Evolutionary conservation across 2,329 filamentous ascomycete species (phyloP).

Genomic region (Pseudogymnoascus sp.): DNA sequence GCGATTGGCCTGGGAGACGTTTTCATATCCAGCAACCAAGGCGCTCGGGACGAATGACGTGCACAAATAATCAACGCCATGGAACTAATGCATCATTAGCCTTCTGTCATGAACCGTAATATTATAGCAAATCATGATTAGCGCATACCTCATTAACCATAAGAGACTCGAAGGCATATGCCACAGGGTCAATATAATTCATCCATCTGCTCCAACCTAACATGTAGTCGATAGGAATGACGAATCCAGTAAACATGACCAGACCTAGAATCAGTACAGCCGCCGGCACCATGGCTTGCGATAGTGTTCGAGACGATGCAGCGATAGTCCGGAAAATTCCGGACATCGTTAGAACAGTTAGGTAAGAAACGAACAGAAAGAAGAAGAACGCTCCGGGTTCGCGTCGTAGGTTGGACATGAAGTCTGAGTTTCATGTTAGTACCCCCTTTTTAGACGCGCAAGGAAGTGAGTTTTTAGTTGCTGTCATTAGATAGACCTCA

Average conservation of each 20-base stretch:
- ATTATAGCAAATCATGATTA: slow-evolving; percentile 3
- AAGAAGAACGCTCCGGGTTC: slow-evolving; percentile 73
- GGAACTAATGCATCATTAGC: slow-evolving; percentile 34
- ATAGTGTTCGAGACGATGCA: slow-evolving; percentile 62
- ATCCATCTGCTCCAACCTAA: slow-evolving; percentile 55
- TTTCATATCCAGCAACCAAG: slow-evolving; percentile 35
- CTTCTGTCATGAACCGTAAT: background rate
- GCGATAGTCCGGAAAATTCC: slow-evolving; percentile 80
- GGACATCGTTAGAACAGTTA: slow-evolving; percentile 46
- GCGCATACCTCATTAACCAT: slow-evolving; percentile 60
- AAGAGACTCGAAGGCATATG: slow-evolving; percentile 60
- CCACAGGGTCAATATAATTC: slow-evolving; percentile 57
- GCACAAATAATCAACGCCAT: slow-evolving; percentile 44
- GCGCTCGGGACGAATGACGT: slow-evolving; percentile 38
- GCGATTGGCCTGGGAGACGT: slow-evolving; percentile 34
- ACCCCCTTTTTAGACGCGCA: slow-evolving; percentile 45
- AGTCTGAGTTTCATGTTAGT: slow-evolving; percentile 29
- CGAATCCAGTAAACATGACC: slow-evolving; percentile 43
- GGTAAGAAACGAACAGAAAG: slow-evolving; percentile 37
- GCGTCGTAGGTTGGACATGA: slow-evolving; percentile 65
- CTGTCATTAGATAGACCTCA: slow-evolving; percentile 61
- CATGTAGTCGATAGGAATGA: slow-evolving; percentile 54
- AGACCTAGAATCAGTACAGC: slow-evolving; percentile 37
- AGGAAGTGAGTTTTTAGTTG: slow-evolving; percentile 55
- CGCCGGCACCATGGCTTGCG: slow-evolving; percentile 53